Conservation (phyloP, 345 rosid species). For the Viola odorata region DNA sequence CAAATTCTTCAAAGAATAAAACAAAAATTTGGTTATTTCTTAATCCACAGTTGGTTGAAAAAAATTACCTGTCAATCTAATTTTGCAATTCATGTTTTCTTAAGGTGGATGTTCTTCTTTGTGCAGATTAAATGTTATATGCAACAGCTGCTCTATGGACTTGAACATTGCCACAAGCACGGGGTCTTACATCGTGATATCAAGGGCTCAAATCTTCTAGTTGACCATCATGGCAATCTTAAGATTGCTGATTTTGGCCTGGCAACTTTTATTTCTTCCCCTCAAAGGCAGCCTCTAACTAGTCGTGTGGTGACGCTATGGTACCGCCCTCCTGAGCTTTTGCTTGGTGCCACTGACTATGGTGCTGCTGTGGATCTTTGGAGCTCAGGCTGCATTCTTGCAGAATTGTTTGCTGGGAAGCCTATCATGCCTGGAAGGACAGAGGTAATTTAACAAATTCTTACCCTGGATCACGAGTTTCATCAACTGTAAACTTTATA, state of each 20-base stretch:
- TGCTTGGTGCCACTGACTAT: constrained; percentile 57
- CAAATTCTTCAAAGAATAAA: background rate
- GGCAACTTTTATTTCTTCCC: constrained; percentile 34
- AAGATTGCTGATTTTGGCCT: constrained; percentile 67
- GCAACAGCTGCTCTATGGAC: constrained; percentile 54
- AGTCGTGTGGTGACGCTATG: constrained; percentile 71
- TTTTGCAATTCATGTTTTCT: too few species aligned
- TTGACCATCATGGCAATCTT: constrained; percentile 49
- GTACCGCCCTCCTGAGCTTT: constrained; percentile 69
- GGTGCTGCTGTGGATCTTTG: constrained; percentile 60
- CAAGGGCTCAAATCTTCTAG: constrained; percentile 57
- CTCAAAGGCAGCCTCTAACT: constrained; percentile 52
- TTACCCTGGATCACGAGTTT: too few species aligned
- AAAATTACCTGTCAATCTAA: too few species aligned
- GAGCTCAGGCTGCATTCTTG: constrained; percentile 67
- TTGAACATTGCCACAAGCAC: constrained; percentile 57
- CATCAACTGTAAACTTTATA: too few species aligned
- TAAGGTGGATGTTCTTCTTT: too few species aligned
- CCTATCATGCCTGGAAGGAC: constrained; percentile 74
- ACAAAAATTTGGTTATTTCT: background rate
- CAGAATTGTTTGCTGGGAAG: constrained; percentile 60
- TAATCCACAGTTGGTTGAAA: background rate
- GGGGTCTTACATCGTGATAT: constrained; percentile 69
- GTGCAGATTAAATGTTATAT: constrained; percentile 61
- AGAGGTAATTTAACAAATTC: constrained; percentile 29